Conservation (phyloP, 805 yeast genomes). For the Lachancea thermotolerans region DNA sequence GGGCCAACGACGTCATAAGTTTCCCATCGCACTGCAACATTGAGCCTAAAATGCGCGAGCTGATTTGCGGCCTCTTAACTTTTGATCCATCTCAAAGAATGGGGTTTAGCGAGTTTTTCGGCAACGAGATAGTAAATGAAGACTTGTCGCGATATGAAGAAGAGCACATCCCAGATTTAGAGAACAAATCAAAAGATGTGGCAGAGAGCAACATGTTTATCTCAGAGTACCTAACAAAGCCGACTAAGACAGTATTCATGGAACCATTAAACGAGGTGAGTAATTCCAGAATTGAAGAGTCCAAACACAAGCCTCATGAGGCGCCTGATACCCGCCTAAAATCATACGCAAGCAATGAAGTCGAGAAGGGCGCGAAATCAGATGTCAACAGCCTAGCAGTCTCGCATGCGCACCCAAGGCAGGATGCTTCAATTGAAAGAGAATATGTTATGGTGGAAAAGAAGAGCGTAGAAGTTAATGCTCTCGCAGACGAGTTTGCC, state of each 20-base stretch:
- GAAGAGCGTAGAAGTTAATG: constrained; percentile 90
- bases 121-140: constrained; percentile 54
- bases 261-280: constrained; percentile 9
- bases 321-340: not conserved
- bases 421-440: constrained; percentile 55
- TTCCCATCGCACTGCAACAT: constrained; percentile 68
- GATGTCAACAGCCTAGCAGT: not conserved
- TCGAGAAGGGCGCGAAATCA: not conserved
- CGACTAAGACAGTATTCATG: constrained; percentile 12
- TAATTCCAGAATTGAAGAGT: constrained; percentile 12
- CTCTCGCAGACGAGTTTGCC: constrained; percentile 88
- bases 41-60: constrained; percentile 55
- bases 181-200: constrained; percentile 53
- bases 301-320: not conserved
- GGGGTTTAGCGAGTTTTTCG: constrained; percentile 83
- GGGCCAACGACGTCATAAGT: constrained; percentile 65
- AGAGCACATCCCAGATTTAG: constrained; percentile 44
- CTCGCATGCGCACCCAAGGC: constrained; percentile 16
- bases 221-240: constrained; percentile 61
- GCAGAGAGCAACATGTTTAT: constrained; percentile 72
- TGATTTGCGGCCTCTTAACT: constrained; percentile 70
- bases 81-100: constrained; percentile 83
- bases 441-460: constrained; percentile 95
- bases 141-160: constrained; percentile 38
- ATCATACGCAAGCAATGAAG: constrained; percentile 10